Conservation (phyloP, 2,329 filamentous ascomycete species). For the Sclerotinia sclerotiorum region DNA sequence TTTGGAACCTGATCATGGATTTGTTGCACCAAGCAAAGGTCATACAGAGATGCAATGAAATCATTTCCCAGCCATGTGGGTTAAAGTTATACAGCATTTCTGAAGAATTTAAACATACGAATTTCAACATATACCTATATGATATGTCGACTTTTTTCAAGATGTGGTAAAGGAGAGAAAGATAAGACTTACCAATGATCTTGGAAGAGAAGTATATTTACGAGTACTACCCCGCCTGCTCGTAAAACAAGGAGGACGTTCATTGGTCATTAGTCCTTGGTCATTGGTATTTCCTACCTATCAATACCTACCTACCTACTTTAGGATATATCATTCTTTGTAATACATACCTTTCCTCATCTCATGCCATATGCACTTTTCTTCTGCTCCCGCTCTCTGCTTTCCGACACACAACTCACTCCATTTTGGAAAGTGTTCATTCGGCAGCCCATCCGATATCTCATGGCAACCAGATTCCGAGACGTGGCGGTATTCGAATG, state of each 20-base stretch:
- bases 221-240: not conserved
- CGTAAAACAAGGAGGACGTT: not conserved
- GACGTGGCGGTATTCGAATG: slow-evolving; percentile 9
- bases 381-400: not conserved
- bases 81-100: not conserved
- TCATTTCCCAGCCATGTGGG: slow-evolving; percentile 5
- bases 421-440: not conserved
- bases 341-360: not conserved
- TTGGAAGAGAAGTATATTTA: not conserved
- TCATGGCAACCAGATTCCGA: not conserved
- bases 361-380: not conserved
- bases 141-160: not conserved
- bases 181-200: not conserved
- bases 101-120: not conserved
- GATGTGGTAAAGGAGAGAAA: not conserved
- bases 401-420: not conserved
- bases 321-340: not conserved
- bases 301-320: too few relatives aligned
- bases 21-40: not conserved
- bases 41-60: not conserved
- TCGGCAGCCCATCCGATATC: not conserved
- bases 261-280: not conserved
- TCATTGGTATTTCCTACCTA: not conserved
- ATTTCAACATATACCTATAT: not conserved
- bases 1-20: not conserved